These are phyloP conservation scores for Neopestalotiopsis clavispora DNA, from an alignment of 2,329 filamentous ascomycete genomes.

Conservation along the genomic window DNA sequence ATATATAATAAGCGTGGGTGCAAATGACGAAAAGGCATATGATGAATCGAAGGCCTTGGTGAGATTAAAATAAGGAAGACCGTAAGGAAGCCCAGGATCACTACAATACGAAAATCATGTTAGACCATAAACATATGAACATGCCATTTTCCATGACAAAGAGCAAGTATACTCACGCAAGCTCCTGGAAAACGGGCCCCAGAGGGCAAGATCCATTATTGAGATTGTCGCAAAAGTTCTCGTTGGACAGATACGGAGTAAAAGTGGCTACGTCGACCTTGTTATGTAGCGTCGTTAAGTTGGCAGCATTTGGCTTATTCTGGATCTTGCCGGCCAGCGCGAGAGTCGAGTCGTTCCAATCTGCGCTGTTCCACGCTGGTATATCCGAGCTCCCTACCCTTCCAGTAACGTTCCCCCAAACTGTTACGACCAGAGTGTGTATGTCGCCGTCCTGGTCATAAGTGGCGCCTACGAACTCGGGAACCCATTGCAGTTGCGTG, in stretches of 20 bases:
- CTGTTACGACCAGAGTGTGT: slow-evolving; percentile 74
- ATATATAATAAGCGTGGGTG: slow-evolving; percentile 73
- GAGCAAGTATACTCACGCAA: not conserved
- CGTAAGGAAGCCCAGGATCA: slow-evolving; percentile 34
- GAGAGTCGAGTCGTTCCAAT: slow-evolving; percentile 65
- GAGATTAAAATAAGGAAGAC: slow-evolving; percentile 75
- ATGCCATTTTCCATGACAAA: not conserved
- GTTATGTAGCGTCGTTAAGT: slow-evolving; percentile 74
- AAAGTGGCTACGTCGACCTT: slow-evolving; percentile 79
- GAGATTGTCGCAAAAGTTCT: slow-evolving; percentile 69
- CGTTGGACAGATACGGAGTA: slow-evolving; percentile 62
- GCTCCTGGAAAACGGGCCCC: slow-evolving; percentile 67
- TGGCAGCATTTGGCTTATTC: slow-evolving; percentile 60
- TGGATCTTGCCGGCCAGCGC: slow-evolving; percentile 78
- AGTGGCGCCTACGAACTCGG: slow-evolving; percentile 73
- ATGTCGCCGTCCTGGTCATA: slow-evolving; percentile 68
- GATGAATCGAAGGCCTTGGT: slow-evolving; percentile 77
- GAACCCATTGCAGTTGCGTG: slow-evolving; percentile 77
- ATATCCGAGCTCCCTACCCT: slow-evolving; percentile 61
- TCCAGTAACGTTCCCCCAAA: slow-evolving; percentile 92
- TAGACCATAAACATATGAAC: not conserved
- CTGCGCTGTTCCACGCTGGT: slow-evolving; percentile 60
- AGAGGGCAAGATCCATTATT: slow-evolving; percentile 75
- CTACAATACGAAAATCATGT: not conserved
- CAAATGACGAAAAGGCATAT: slow-evolving; percentile 85